Conservation (phyloP, 345 rosid genomes). For the Eucalyptus sp. region DNA sequence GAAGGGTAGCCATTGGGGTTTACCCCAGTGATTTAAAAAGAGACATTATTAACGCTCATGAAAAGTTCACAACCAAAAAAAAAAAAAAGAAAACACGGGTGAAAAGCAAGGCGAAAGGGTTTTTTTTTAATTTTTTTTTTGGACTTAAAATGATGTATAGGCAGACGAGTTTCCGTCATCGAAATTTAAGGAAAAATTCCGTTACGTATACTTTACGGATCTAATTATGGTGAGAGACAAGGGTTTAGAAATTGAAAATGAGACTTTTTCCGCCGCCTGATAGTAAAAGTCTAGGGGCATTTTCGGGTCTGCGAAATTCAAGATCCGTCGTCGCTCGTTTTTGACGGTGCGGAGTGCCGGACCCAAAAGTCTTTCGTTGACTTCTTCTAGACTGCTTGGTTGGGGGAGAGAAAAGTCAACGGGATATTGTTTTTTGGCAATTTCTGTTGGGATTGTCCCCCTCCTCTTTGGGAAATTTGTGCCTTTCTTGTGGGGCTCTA, state of each 20-base stretch:
- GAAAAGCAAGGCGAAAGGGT: accelerated
- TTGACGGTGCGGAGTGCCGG: not conserved
- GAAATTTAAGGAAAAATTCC: not conserved
- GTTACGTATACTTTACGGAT: not conserved
- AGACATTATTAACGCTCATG: accelerated
- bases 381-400: not conserved
- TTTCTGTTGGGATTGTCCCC: not conserved
- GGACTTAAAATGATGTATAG: not conserved
- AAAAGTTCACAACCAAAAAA: accelerated
- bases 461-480: not conserved
- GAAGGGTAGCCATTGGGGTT: too few species aligned
- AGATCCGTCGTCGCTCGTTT: not conserved
- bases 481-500: not conserved
- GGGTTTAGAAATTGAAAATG: not conserved
- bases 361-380: not conserved
- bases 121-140: not conserved
- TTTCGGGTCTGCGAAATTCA: not conserved
- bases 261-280: not conserved
- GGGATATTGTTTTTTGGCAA: not conserved
- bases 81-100: accelerated
- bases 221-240: not conserved
- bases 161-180: not conserved
- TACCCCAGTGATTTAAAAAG: too few species aligned
- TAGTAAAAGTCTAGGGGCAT: not conserved
- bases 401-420: not conserved